Conservation (phyloP, 208 protist species). For the Sergeia podlipaevii region DNA sequence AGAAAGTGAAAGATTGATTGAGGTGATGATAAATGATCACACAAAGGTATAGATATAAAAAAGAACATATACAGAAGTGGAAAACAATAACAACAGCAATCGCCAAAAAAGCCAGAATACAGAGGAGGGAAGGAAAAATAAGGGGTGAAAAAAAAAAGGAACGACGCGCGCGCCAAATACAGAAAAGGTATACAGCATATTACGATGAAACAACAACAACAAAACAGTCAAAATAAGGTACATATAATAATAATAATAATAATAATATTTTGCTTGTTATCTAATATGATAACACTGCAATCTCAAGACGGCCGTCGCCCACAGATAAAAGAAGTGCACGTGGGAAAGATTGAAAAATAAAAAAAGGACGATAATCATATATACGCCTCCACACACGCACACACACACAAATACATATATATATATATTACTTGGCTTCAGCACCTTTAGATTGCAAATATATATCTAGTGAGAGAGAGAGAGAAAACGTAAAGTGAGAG, state of each 20-base stretch:
- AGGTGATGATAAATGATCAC: too few species aligned
- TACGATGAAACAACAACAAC: neutral
- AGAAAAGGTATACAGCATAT: neutral
- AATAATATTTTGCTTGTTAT: neutral
- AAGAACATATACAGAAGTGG: neutral
- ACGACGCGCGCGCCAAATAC: too few species aligned
- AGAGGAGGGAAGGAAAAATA: neutral
- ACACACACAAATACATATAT: slow-evolving; percentile 1
- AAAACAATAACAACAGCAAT: slow-evolving; percentile 6
- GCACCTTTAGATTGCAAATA: slow-evolving; percentile 1
- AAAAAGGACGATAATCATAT: neutral
- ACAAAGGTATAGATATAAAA: neutral
- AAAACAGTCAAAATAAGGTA: neutral
- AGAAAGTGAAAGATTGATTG: too few species aligned
- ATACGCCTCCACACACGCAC: neutral
- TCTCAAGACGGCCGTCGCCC: neutral
- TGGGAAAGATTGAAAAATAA: neutral
- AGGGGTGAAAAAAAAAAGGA: slow-evolving; percentile 5
- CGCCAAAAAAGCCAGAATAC: neutral
- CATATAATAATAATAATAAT: neutral
- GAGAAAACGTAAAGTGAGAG: neutral
- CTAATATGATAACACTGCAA: neutral
- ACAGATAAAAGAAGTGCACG: neutral
- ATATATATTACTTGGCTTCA: too few species aligned
- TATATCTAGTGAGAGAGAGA: neutral